phyloP scores from a whole-genome alignment of 345 rosid genomes.

The Sonneratia alba region DNA sequence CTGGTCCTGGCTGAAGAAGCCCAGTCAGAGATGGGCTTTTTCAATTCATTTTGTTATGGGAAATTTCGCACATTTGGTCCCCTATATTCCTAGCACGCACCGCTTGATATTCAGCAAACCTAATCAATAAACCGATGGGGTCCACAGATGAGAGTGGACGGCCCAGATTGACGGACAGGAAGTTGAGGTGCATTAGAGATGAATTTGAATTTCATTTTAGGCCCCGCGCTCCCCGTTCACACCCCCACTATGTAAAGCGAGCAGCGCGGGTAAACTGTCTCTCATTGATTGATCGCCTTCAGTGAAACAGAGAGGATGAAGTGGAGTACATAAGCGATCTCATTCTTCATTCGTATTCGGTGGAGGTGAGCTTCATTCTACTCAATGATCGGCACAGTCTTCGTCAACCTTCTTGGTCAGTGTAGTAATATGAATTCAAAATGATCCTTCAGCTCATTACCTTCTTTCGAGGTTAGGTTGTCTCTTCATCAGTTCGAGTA shows the following conservation, averaged over 20 bases:
- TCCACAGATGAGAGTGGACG: constrained; percentile 28
- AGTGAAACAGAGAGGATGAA: neutral
- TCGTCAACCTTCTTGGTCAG: too few relatives aligned
- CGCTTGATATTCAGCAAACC: neutral
- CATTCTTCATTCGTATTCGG: too few relatives aligned
- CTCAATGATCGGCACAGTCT: too few relatives aligned
- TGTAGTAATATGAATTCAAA: too few relatives aligned
- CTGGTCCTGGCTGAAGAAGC: neutral
- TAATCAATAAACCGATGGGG: neutral
- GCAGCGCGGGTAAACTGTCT: constrained; percentile 28
- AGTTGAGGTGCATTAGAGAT: constrained; percentile 27
- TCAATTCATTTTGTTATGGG: neutral
- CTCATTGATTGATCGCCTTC: neutral
- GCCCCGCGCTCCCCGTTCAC: constrained; percentile 14
- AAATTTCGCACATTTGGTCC: neutral
- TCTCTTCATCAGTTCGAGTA: too few relatives aligned
- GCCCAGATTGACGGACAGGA: constrained; percentile 20
- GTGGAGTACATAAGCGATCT: too few relatives aligned
- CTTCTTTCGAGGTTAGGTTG: too few relatives aligned
- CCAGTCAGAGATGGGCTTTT: neutral
- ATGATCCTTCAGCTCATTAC: too few relatives aligned
- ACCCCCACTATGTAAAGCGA: constrained; percentile 21
- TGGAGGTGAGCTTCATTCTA: too few relatives aligned
- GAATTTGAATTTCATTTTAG: constrained; percentile 10
- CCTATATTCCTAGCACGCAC: neutral